Evolutionary conservation across 2,329 filamentous ascomycete species (phyloP).

Genomic region (Arthrobotrys sphaeroides): DNA sequence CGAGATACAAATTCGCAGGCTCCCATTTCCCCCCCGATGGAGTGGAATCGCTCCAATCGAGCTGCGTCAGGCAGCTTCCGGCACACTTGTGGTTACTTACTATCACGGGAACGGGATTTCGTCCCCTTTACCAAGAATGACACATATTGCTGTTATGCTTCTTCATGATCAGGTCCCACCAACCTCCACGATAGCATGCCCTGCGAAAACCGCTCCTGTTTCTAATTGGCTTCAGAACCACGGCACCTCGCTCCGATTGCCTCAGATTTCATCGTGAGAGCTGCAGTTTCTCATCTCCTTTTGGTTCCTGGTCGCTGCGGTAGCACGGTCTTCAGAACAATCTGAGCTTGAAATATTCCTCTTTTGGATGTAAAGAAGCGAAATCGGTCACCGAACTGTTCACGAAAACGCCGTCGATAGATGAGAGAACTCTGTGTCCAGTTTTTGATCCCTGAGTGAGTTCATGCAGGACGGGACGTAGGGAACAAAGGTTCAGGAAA

Average conservation of each 20-base stretch:
- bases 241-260: conserved; percentile 23
- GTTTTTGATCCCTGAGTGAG: conserved; percentile 3
- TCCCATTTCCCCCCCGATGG: neutral
- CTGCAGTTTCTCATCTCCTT: neutral
- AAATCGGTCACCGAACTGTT: neutral
- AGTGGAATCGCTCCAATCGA: neutral
- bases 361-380: neutral
- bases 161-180: neutral
- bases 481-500: neutral
- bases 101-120: neutral
- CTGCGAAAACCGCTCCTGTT: neutral
- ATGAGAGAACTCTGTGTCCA: conserved; percentile 2
- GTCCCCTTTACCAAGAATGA: conserved; percentile 8
- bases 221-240: neutral
- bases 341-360: neutral
- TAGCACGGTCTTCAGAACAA: neutral
- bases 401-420: conserved; percentile 6
- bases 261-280: conserved; percentile 6
- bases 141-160: neutral
- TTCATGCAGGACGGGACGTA: conserved; percentile 14
- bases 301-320: conserved; percentile 19
- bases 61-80: neutral
- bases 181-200: neutral
- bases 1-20: neutral
- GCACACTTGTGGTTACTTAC: neutral